Conservation (phyloP, 116 monocot species). For the Iris pallida region DNA sequence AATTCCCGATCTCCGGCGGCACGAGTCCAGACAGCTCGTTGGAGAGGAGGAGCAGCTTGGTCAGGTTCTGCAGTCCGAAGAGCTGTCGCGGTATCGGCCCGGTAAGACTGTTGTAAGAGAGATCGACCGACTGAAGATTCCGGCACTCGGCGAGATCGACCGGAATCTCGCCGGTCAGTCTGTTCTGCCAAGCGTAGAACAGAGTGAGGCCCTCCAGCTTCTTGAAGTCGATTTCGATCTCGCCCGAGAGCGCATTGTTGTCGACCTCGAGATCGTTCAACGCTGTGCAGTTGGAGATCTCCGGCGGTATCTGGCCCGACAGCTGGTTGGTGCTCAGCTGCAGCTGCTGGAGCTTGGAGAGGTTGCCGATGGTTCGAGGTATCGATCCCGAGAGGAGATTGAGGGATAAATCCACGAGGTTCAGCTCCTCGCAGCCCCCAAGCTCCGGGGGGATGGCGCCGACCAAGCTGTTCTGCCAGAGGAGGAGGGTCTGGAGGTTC, state of each 20-base stretch:
- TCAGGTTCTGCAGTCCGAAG: slow-evolving; percentile 68
- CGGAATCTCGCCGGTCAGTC: slow-evolving; percentile 66
- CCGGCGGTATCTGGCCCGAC: slow-evolving; percentile 52
- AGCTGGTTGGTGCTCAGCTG: slow-evolving; percentile 79
- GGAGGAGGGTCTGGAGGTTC: slow-evolving; percentile 62
- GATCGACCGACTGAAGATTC: slow-evolving; percentile 67
- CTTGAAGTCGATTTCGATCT: slow-evolving; percentile 58
- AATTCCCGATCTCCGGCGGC: slow-evolving; percentile 71
- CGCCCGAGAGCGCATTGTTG: slow-evolving; percentile 79
- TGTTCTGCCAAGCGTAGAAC: slow-evolving; percentile 92
- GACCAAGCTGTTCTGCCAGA: slow-evolving; percentile 81
- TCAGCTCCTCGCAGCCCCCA: slow-evolving; percentile 44
- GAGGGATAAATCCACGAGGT: slow-evolving; percentile 65
- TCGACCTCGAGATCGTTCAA: slow-evolving; percentile 72
- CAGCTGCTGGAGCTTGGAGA: slow-evolving; percentile 57
- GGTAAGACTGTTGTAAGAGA: slow-evolving; percentile 77
- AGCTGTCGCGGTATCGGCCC: slow-evolving; percentile 59
- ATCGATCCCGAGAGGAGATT: slow-evolving; percentile 64
- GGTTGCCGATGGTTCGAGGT: slow-evolving; percentile 48
- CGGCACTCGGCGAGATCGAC: slow-evolving; percentile 47
- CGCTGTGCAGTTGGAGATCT: slow-evolving; percentile 62
- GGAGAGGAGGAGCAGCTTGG: slow-evolving; percentile 72
- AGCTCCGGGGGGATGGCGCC: slow-evolving; percentile 78
- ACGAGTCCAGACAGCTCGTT: slow-evolving; percentile 76
- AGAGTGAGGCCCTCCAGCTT: slow-evolving; percentile 46